Conservation (phyloP, 306 rosid genomes). For the Cotoneaster glaucophyllus region DNA sequence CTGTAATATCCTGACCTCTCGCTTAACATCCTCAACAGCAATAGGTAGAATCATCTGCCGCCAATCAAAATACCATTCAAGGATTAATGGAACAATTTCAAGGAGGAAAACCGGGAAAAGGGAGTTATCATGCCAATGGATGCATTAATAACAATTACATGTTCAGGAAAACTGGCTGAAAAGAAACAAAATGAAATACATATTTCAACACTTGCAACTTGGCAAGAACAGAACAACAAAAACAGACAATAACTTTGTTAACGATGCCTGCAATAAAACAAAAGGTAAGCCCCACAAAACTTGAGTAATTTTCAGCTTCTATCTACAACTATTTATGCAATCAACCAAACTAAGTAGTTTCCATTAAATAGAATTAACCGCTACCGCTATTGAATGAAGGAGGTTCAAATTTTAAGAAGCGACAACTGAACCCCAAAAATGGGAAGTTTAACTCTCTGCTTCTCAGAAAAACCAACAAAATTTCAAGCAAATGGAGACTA, state of each 20-base stretch:
- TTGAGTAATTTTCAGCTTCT: neutral
- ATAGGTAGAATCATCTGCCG: constrained; percentile 95
- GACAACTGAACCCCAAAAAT: neutral
- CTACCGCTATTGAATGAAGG: neutral
- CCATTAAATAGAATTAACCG: neutral
- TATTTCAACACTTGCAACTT: neutral
- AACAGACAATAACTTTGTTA: neutral
- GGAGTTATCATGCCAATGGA: neutral
- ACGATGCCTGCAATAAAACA: neutral
- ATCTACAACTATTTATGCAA: neutral
- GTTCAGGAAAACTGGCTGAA: neutral
- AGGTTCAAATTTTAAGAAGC: neutral
- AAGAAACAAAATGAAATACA: neutral
- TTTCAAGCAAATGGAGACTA: constrained; percentile 5
- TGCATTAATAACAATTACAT: neutral
- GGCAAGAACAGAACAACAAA: neutral
- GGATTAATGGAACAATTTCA: neutral
- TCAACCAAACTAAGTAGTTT: neutral
- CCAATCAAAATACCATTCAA: constrained; percentile 27
- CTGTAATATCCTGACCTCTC: constrained; percentile 89
- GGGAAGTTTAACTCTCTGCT: neutral
- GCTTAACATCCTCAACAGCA: constrained; percentile 96
- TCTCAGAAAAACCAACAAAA: constrained; percentile 6
- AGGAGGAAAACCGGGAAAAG: neutral
- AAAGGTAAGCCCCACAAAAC: neutral